A percentile compares a stretch with the other conserved stretches of the same genome.
phyloP scores from a whole-genome alignment of 139 green algal species.

The Raphidocelis subcapitata region DNA sequence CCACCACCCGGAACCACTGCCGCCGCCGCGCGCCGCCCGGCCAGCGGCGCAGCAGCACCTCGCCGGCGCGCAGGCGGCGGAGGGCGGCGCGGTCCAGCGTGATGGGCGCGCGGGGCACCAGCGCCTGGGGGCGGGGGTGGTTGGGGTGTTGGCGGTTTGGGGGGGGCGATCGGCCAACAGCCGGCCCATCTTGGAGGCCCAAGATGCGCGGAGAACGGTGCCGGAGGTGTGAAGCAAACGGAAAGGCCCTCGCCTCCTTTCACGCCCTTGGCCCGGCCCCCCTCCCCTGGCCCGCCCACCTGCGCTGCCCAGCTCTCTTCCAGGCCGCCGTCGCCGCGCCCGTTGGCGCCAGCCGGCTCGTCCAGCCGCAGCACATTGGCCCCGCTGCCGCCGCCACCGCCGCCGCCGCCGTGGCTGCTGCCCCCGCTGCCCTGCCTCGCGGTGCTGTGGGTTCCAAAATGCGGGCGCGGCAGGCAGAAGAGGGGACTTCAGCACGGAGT shows the following conservation, averaged over 20 bases:
- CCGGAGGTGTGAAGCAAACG: no score
- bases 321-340: conserved; percentile 9
- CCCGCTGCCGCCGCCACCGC: conserved; percentile 7
- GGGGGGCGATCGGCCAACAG: background rate
- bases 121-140: conserved; percentile 1
- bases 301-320: conserved; percentile 68
- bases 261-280: no score
- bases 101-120: conserved; percentile 63
- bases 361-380: conserved; percentile 63
- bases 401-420: background rate
- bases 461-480: no score
- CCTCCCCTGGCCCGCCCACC: no score
- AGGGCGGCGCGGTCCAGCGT: conserved; percentile 51
- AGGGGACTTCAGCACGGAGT: no score
- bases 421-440: background rate
- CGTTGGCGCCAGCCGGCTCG: conserved; percentile 11
- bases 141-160: no score
- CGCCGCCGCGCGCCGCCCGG: conserved; percentile 41
- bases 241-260: no score
- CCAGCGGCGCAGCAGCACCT: conserved; percentile 63
- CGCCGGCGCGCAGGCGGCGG: conserved; percentile 39
- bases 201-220: no score
- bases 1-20: conserved; percentile 77
- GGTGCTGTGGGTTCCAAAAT: no score
- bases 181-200: background rate